A percentile compares a stretch with the other conserved stretches of the same genome.
phyloP scores from a whole-genome alignment of 2,329 filamentous ascomycete genomes.

The Sodiomyces alkalinus region DNA sequence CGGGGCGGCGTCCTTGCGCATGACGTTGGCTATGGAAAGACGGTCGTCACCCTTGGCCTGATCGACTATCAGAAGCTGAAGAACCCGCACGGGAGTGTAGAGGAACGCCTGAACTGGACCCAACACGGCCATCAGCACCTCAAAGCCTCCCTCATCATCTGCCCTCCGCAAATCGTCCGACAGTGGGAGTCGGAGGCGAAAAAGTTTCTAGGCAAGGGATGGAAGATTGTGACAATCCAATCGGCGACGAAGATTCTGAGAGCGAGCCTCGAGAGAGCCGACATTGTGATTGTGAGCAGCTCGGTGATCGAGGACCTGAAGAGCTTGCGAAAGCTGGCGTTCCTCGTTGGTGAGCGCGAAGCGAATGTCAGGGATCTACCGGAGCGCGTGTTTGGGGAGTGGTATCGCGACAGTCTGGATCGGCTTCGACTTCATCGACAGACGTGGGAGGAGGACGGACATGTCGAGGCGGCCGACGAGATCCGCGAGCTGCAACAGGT shows the following conservation, averaged over 20 bases:
- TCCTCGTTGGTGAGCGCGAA: too few relatives aligned
- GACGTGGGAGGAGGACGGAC: too few relatives aligned
- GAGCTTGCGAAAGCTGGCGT: too few relatives aligned
- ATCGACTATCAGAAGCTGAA: slow-evolving; percentile 13
- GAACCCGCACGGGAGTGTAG: slow-evolving; percentile 8
- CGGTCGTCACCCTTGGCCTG: slow-evolving; percentile 22
- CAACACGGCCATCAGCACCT: slow-evolving; percentile 5
- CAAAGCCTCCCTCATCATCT: slow-evolving; percentile 23
- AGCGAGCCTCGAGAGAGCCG: slow-evolving; percentile 13
- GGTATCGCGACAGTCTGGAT: slow-evolving; percentile 3
- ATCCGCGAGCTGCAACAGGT: background rate
- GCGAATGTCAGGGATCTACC: too few relatives aligned
- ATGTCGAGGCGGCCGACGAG: background rate
- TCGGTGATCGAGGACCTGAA: slow-evolving; percentile 1
- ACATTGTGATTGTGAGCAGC: slow-evolving; percentile 22
- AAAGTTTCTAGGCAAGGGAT: slow-evolving; percentile 12
- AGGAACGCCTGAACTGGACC: slow-evolving; percentile 6
- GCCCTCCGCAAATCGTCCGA: slow-evolving; percentile 21
- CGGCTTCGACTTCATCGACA: too few relatives aligned
- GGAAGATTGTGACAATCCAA: slow-evolving; percentile 13
- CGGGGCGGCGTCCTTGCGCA: slow-evolving; percentile 26
- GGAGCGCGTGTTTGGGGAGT: slow-evolving; percentile 1
- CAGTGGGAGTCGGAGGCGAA: slow-evolving; percentile 22
- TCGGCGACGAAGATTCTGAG: slow-evolving; percentile 3
- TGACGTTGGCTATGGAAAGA: slow-evolving; percentile 29